Conservation (phyloP, 2,329 filamentous ascomycete species). For the Phialophora macrospora region DNA sequence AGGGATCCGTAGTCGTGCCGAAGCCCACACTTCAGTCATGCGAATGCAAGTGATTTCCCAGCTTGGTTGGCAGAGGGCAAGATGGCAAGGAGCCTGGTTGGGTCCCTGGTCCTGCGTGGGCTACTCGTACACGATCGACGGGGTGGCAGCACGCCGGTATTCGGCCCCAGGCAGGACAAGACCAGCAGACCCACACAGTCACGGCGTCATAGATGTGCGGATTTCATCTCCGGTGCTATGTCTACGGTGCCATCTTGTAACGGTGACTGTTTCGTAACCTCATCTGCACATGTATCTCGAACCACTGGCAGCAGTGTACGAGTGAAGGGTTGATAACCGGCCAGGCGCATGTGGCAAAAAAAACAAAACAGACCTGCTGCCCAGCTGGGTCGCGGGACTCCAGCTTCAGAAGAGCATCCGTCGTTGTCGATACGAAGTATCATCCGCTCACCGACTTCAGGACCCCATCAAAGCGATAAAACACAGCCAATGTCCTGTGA, state of each 20-base stretch:
- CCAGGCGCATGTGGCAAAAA: background rate
- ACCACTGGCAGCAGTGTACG: no score
- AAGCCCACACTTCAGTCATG: conserved; percentile 3
- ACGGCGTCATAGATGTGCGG: conserved; percentile 1
- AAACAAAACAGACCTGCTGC: background rate
- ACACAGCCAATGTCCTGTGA: background rate
- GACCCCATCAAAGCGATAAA: background rate
- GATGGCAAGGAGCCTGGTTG: background rate
- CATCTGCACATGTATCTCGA: background rate
- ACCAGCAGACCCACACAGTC: background rate
- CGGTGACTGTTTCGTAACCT: background rate
- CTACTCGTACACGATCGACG: background rate
- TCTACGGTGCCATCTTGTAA: background rate
- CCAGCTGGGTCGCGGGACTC: background rate
- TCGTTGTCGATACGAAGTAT: background rate
- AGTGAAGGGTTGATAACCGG: background rate
- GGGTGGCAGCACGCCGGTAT: background rate
- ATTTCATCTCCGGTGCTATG: conserved; percentile 2
- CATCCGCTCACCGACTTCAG: conserved; percentile 13
- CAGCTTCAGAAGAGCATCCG: background rate
- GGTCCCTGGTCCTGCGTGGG: background rate
- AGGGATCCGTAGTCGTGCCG: conserved; percentile 2
- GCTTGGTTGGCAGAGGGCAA: background rate
- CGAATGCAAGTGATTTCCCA: conserved; percentile 17
- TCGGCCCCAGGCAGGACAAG: background rate